phyloP scores from a whole-genome alignment of 2,329 filamentous ascomycete genomes.

The Bipolaris oryzae region DNA sequence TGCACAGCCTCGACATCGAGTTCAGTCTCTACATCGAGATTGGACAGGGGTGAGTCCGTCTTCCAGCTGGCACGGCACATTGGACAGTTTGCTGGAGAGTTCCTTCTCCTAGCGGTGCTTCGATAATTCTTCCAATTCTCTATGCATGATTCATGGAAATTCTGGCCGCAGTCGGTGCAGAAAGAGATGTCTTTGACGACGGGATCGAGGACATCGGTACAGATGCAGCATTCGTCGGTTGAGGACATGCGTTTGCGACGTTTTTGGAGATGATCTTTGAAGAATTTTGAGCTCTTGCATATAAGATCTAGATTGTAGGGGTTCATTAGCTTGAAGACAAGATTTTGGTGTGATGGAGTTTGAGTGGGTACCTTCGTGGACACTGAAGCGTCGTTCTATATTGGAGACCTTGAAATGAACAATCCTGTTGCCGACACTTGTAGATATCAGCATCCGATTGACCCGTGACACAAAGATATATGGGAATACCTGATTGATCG shows the following conservation, averaged over 20 bases:
- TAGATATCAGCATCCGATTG: neutral
- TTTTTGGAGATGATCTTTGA: slow-evolving; percentile 20
- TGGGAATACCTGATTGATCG: slow-evolving; percentile 1
- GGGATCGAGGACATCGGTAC: slow-evolving; percentile 16
- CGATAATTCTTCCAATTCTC: slow-evolving; percentile 4
- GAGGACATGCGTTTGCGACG: slow-evolving; percentile 16
- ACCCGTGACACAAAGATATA: neutral
- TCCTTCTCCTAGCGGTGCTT: neutral
- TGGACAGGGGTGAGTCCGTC: neutral
- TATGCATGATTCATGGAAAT: slow-evolving; percentile 25
- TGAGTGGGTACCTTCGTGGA: slow-evolving; percentile 19
- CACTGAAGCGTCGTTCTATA: slow-evolving; percentile 14
- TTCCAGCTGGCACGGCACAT: slow-evolving; percentile 24
- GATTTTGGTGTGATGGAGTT: neutral
- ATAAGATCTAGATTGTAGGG: slow-evolving; percentile 21
- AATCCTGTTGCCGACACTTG: slow-evolving; percentile 11
- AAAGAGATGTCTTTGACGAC: slow-evolving; percentile 17
- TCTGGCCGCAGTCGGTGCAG: slow-evolving; percentile 26
- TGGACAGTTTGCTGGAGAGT: slow-evolving; percentile 11
- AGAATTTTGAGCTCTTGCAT: slow-evolving; percentile 23
- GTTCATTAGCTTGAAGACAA: neutral
- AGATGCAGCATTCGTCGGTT: slow-evolving; percentile 27
- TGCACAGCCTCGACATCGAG: slow-evolving; percentile 7
- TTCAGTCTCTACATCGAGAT: neutral
- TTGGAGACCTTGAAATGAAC: slow-evolving; percentile 14